Conservation (phyloP, 441 rosid genomes). For the Bocquillonia castaneifolia region DNA sequence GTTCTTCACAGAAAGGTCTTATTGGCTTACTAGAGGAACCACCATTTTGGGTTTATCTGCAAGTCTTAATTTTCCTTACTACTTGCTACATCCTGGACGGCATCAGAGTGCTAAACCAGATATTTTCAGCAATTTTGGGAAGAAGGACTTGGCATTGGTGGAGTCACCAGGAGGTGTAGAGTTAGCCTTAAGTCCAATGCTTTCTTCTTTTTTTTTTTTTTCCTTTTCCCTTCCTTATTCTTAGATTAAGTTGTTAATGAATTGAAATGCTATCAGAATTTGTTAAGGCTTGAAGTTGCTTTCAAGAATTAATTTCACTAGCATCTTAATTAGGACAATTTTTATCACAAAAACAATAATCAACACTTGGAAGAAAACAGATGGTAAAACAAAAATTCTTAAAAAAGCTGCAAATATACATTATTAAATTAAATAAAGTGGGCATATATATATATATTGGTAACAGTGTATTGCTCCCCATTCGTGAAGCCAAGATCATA, state of each 20-base stretch:
- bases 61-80: too few species aligned
- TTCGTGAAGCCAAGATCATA: background rate
- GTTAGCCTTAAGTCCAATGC: too few species aligned
- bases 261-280: background rate
- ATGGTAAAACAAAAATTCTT: too few species aligned
- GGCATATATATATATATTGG: background rate
- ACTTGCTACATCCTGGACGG: background rate
- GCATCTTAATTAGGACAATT: background rate
- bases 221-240: too few species aligned
- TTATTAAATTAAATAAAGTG: background rate
- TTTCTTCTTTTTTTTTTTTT: too few species aligned
- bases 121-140: background rate
- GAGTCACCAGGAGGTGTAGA: too few species aligned
- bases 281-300: background rate
- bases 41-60: too few species aligned
- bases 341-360: background rate
- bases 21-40: too few species aligned
- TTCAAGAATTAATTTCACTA: background rate
- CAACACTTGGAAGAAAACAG: constrained; percentile 4
- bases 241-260: too few species aligned
- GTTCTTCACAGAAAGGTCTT: background rate
- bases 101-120: background rate
- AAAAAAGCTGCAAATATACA: constrained; percentile 4
- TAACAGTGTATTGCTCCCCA: background rate
- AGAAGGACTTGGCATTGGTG: too few species aligned